Evolutionary conservation across 2,329 filamentous ascomycete genomes (phyloP), one percentile per base, ranked within the genome.

Genomic region (Amauroascus niger): DNA sequence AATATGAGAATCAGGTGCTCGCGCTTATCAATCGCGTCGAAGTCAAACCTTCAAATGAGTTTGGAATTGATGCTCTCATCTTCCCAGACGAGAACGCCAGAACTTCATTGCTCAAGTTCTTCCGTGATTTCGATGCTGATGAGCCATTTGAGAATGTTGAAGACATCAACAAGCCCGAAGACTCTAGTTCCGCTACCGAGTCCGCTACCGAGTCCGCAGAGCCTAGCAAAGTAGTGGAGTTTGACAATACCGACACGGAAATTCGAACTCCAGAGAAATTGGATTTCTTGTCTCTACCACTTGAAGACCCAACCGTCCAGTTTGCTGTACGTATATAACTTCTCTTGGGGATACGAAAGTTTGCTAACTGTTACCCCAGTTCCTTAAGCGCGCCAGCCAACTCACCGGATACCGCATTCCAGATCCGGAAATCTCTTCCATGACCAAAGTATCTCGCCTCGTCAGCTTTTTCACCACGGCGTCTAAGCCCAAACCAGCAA

Each of bases 321-420:
- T 90, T 93, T 73, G 81, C 82, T 54, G 87, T 93, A 78, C 59
- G 83, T 76, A 56, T 20, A 3, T 43, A 26, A 11, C n/a, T 3
- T 26, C 18, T 16, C 41, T 8, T 8, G 14, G 6, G 6, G 16
- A n/a, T 6, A 3, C 18, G 35, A 22, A 18, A 30, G 11, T n/a
- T 65, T 49, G 63, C 56, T 54, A 35, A 59, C 59, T 44, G 5
- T n/a, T 14, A 30, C 20, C 30, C 24, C 60, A 96, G 90, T 77
- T 93, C 59, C 74, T 83, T 63, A 95, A 95, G 72, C 84, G 88
- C 55, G 74, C 89, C 57, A 81, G 85, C 67, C 86, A 93, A 67
- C 76, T 95, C 56, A 90, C 85, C n/a, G 87, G 88, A 57, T 80
- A 83, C 57, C 79, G 81, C 55, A 75, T 95, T 59, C 76, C 86